Conservation (phyloP, 805 yeast species). For the Candida vaughaniae region DNA sequence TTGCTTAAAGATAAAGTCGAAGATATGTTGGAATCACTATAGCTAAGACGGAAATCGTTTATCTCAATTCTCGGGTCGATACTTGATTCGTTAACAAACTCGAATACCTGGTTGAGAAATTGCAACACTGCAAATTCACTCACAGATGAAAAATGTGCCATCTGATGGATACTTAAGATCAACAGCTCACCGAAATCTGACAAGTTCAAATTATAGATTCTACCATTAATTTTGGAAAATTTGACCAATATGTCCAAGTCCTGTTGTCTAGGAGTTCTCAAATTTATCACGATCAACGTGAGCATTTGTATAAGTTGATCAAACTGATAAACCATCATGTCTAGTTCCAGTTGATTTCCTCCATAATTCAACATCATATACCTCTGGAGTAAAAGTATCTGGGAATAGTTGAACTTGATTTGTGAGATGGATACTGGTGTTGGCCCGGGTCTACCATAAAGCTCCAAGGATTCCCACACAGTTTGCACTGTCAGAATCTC, state of each 20-base stretch:
- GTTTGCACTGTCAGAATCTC: neutral
- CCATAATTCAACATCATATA: neutral
- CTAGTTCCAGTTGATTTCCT: neutral
- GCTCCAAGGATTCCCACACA: constrained; percentile 2
- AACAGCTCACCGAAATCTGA: constrained; percentile 8
- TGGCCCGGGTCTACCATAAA: neutral
- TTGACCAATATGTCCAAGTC: constrained; percentile 4
- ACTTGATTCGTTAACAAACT: constrained; percentile 1
- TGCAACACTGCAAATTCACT: constrained; percentile 7
- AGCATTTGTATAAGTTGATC: constrained; percentile 2
- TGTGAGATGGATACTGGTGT: neutral
- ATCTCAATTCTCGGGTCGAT: constrained; percentile 10
- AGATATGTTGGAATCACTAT: constrained; percentile 13
- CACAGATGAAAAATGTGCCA: neutral
- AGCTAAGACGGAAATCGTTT: constrained; percentile 12
- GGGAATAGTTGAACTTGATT: neutral
- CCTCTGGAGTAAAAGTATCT: neutral
- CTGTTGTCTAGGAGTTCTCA: neutral
- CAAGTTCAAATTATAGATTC: constrained; percentile 12
- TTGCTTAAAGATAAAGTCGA: constrained; percentile 10
- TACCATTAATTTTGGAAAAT: constrained; percentile 12
- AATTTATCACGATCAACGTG: constrained; percentile 2
- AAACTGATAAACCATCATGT: constrained; percentile 1
- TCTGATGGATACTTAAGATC: constrained; percentile 2
- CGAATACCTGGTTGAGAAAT: constrained; percentile 9